Evolutionary conservation across 805 yeast species (phyloP), one percentile per base, ranked within the genome.

Genomic region (Kodamaea hsintzibuensis): DNA sequence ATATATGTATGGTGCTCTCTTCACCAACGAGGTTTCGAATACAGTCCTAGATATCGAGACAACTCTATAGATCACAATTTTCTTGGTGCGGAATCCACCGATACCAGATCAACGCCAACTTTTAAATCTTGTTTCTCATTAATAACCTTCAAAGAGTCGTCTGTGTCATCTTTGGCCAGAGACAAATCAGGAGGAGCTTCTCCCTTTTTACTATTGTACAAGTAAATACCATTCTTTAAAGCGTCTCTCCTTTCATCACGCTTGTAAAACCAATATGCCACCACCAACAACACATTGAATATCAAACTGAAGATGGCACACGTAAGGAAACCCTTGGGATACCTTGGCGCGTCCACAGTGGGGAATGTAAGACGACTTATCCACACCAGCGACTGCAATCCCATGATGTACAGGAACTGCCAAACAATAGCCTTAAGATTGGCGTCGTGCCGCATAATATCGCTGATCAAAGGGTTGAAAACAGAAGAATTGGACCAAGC

Each of bases 161-260:
- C 44, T 4, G 25, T 3, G 2, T 40, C 19, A 19, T 17, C 18
- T 16, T 16, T 16, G 3, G 25, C 25, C 44, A 16, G 25, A 14
- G 17, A 10, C 42, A 39, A 39, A 13, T 38, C 37, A 9, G 50
- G 50, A 10, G 49, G 49, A n/a, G 33, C 6, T 33, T 50, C 53
- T 7, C 53, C 53, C 33, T 44, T 50, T 18, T n/a, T 35, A 39
- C 53, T 50, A 17, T 50, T 50, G 19, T 50, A 50, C 17, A 50
- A 16, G 40, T 22, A 50, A 17, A 82, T 81, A 33, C 85, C 85
- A 57, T 82, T 79, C 3, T 69, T 72, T 17, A 72, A 55, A 2
- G 84, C 82, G 51, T 69, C 66, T 40, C 60, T 67, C 58, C 73
- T 74, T 61, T 83, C 86, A 48, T 81, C 82, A 48, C 75, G 69